Conservation (phyloP, 805 yeast species). For the Candida ascalaphidarum region DNA sequence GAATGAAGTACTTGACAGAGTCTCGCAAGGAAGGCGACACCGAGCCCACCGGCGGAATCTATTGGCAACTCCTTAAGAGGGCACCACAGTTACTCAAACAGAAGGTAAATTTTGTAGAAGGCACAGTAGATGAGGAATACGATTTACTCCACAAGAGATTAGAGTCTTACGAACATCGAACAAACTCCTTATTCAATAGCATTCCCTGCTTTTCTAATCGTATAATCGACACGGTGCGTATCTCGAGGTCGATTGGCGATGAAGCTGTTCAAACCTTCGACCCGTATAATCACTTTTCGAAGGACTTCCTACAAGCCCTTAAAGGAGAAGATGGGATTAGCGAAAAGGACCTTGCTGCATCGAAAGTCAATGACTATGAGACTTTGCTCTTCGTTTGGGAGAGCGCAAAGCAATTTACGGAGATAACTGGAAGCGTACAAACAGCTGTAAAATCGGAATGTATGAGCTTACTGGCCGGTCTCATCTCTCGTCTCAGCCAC, state of each 20-base stretch:
- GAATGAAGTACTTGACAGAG: no score
- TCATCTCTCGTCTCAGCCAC: constrained; percentile 4
- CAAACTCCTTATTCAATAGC: constrained; percentile 3
- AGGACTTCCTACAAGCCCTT: background rate
- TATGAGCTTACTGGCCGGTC: constrained; percentile 5
- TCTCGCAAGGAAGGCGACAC: no score
- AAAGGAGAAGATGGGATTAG: constrained; percentile 1
- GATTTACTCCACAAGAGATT: constrained; percentile 14
- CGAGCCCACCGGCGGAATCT: no score
- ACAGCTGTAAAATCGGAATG: no score
- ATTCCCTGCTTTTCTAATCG: no score
- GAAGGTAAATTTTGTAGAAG: constrained; percentile 22
- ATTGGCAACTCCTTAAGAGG: constrained; percentile 11
- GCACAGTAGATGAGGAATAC: constrained; percentile 35
- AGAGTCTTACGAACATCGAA: constrained; percentile 9
- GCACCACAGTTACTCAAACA: constrained; percentile 22
- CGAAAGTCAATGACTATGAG: constrained; percentile 1
- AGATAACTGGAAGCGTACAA: constrained; percentile 7
- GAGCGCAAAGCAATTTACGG: constrained; percentile 9
- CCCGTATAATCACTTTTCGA: constrained; percentile 8
- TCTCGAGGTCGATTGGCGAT: constrained; percentile 8
- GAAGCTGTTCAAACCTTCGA: constrained; percentile 12
- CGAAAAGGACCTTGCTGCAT: constrained; percentile 3
- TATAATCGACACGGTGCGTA: constrained; percentile 2
- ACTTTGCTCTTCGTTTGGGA: constrained; percentile 12